Evolutionary conservation across 2,329 filamentous ascomycete genomes (phyloP), one percentile per base, ranked within the genome.

Genomic region (Pseudonectria foliicola): DNA sequence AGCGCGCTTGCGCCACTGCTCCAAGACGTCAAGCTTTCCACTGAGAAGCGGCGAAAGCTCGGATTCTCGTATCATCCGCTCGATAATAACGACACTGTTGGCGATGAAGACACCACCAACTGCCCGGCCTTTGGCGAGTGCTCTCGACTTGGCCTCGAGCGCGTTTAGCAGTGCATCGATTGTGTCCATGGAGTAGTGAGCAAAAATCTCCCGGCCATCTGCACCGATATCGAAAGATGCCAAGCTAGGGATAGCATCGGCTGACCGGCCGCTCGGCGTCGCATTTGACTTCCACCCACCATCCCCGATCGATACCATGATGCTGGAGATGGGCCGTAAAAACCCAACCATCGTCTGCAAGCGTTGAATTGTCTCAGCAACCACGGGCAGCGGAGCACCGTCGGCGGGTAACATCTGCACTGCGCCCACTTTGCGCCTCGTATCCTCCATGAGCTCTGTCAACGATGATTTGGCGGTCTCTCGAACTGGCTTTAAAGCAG

Each of bases 401-500:
- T 96, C 89, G 6, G 73, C 61, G 1, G 90, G 86, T 7, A 96
- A 64, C 10, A 74, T 67, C 35, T 82, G 73, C 35, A 93, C 67
- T 16, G 62, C 66, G 36, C 70, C 70, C 21, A 87, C 75, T 45
- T 77, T 83, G 27, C 79, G 78, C 49, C 80, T 81, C 12, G 82
- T 87, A 47, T 95, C 88, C 21, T 92, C 87, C 2, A 96, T 67
- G 14, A 98, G 67, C 51, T 90, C 86, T 8, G 77, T 74, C 12
- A 98, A 70, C 0, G 90, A 95, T 2, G 75, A 72, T 57, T 95
- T 95, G 26, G 86, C 90, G 0, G 90, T 96, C 56, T 95, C 90
- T 13, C 89, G 79, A 10, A 96, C 77, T 1, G 92, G 92, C 50
- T 92, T 88, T 11, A 96, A 67, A 7, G 87, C 85, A 35, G 93